Evolutionary conservation across 805 yeast species (phyloP), one percentile per base, ranked within the genome.

Genomic region (Komagataella phaffii): DNA sequence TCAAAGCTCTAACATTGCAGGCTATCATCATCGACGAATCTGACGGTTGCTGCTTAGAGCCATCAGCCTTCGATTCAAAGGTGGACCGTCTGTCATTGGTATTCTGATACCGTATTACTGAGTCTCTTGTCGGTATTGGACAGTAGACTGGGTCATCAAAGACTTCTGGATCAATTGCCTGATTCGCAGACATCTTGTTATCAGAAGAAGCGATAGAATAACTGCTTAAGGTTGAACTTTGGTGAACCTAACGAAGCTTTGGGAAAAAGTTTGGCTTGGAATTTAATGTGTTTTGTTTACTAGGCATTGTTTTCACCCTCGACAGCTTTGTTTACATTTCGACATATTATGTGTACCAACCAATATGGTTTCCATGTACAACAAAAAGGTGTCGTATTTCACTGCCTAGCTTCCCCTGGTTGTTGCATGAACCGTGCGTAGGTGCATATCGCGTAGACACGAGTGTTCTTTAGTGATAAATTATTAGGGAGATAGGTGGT

Each of bases 1-100:
- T 64, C 17, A 83, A 64, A 3, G 82, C 63, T 50, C 40, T 30
- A n/a, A 24, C 47, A 23, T 45, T 45, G 4, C 40, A 30, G 14
- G 40, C 40, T 10, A 14, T 14, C n/a, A 30, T 14, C 40, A 8
- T 10, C 10, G 40, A 30, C 3, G 40, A 30, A 10, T 30, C 40
- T 30, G 40, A 8, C 6, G 10, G 12, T 30, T 30, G 40, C 10
- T 30, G 40, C 40, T 30, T 30, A 10, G 40, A 10, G 14, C 10
- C 12, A 30, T 30, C 14, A 5, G 14, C 14, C 10, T 30, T 30
- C 14, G 40, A 10, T 30, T 30, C 40, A 30, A 10, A 30, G 12
- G 8, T 30, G 6, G 12, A 14, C 12, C 40, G 40, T 30, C 10
- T 30, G n/a, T 30, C 40, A 8, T 30, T 4, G 40, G 40, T 8